Conservation (phyloP, 306 rosid species). For the Mucuna pruriens region DNA sequence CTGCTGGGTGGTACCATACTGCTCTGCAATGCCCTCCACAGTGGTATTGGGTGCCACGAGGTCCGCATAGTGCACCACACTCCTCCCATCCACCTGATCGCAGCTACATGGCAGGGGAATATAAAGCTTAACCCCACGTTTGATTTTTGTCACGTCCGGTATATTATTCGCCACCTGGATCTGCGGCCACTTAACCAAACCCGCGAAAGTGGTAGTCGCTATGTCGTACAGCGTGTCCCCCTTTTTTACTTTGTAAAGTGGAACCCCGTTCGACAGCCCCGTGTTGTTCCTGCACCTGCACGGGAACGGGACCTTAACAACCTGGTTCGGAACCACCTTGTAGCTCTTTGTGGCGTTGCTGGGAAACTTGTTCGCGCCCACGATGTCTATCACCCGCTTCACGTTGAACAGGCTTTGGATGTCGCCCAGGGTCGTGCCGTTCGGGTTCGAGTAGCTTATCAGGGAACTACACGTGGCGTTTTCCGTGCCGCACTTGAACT, state of each 20-base stretch:
- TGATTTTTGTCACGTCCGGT: slow-evolving; percentile 19
- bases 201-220: slow-evolving; percentile 49
- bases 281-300: slow-evolving; percentile 60
- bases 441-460: slow-evolving; percentile 48
- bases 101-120: slow-evolving; percentile 95
- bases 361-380: slow-evolving; percentile 66
- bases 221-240: slow-evolving; percentile 55
- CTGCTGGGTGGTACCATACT: slow-evolving; percentile 48
- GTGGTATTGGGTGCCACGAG: slow-evolving; percentile 18
- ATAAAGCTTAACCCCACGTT: slow-evolving; percentile 45
- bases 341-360: not conserved
- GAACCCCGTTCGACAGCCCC: slow-evolving; percentile 54
- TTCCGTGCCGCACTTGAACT: slow-evolving; percentile 54
- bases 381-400: slow-evolving; percentile 50
- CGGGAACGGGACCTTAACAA: slow-evolving; percentile 60
- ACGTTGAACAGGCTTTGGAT: slow-evolving; percentile 71
- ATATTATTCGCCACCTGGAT: slow-evolving; percentile 49
- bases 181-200: slow-evolving; percentile 46
- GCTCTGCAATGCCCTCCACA: slow-evolving; percentile 47
- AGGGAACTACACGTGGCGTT: slow-evolving; percentile 49
- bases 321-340: not conserved
- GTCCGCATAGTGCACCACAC: slow-evolving; percentile 73
- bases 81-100: slow-evolving; percentile 54
- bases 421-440: slow-evolving; percentile 53
- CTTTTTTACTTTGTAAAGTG: slow-evolving; percentile 49